Evolutionary conservation across 768 basidiomycete species (phyloP), one percentile per base, ranked within the genome.

Genomic region (Polyporus arcularius): DNA sequence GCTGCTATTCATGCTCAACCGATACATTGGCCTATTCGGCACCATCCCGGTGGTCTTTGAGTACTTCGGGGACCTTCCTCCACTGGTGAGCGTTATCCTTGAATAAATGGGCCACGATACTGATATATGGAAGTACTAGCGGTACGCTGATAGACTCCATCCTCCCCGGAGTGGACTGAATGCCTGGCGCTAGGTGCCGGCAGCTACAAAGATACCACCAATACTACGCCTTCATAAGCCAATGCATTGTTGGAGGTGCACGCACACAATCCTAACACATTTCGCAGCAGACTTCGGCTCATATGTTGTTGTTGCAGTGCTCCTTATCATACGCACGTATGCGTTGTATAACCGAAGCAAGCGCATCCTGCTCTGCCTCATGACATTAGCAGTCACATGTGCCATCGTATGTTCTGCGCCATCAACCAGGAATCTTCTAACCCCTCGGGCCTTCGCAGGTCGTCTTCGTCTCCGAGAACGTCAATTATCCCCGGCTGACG

Each of bases 11-110:
- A 55, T 68, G 5, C 28, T 62, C 26, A 65, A 65, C 39, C 64
- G 71, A 4, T 72, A 72, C 42, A 16, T 58, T 3, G 64, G 67
- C 9, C 26, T 70, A 35, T n/a, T 70, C 9, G 70, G 65, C 1
- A 60, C 65, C 28, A n/a, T 68, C 0, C 68, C 68, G 1, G 30
- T 71, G 14, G 31, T 45, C 2, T 1, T 65, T 1, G 61, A 62
- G 26, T 42, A 49, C 43, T 65, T 60, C 41, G 53, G 9, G 16
- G 30, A 60, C 30, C 16, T 55, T 6, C 14, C 62, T 1, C 55
- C 56, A 46, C 1, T 9, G 4, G 8, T 21, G n/a, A 9, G 16
- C 12, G 21, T 26, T 26, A 26, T 26, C 21, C 21, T 26, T 26
- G 21, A 26, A 26, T 26, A 26, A 1, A 26, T 26, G 21, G 21